Conservation (phyloP, 495 filamentous ascomycete genomes). For the Stereocaulon alpinum region DNA sequence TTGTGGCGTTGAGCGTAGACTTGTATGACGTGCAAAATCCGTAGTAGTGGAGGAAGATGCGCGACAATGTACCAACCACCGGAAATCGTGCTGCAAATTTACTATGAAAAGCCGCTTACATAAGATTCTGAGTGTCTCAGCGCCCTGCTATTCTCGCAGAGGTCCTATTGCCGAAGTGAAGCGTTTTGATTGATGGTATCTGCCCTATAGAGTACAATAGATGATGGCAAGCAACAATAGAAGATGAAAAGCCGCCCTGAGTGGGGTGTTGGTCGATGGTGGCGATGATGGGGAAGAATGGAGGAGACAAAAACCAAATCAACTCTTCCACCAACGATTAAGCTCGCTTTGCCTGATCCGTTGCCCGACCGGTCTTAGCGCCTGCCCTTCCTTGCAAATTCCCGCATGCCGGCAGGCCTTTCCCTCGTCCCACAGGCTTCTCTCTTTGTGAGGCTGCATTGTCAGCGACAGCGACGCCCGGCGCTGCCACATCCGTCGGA, state of each 20-base stretch:
- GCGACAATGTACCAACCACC: constrained; percentile 9
- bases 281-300: not conserved
- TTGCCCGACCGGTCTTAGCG: constrained; percentile 11
- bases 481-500: constrained; percentile 1
- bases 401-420: constrained; percentile 8
- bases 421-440: constrained; percentile 8
- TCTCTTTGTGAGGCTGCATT: constrained; percentile 3
- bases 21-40: not conserved
- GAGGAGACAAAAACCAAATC: not conserved
- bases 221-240: constrained; percentile 6
- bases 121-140: constrained; percentile 9
- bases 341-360: not conserved
- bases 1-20: not conserved
- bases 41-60: constrained; percentile 6
- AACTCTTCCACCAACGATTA: not conserved
- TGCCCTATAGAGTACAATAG: constrained; percentile 13
- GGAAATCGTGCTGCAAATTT: constrained; percentile 3
- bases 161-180: not conserved
- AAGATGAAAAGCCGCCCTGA: constrained; percentile 8
- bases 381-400: constrained; percentile 11
- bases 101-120: constrained; percentile 12
- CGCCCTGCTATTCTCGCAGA: not conserved
- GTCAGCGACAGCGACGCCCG: not conserved
- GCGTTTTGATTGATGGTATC: constrained; percentile 11
- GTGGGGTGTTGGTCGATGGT: constrained; percentile 3